phyloP scores from a whole-genome alignment of 805 yeast genomes.

The Cyberlindnera xylosilytica region DNA sequence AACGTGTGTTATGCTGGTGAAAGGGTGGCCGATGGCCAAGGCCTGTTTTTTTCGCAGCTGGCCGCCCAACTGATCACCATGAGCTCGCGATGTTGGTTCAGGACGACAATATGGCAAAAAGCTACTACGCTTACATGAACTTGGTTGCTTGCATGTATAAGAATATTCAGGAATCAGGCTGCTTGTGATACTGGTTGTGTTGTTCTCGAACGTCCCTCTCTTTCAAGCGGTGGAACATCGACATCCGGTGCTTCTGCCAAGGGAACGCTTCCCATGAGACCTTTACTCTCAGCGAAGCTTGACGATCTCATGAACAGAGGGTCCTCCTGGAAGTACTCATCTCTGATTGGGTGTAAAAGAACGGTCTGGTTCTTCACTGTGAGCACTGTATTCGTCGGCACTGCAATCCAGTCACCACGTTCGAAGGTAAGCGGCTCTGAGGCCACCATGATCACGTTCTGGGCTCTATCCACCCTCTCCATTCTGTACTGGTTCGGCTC shows the following conservation, averaged over 20 bases:
- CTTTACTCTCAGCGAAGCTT: conserved; percentile 83
- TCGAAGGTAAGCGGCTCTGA: conserved; percentile 96
- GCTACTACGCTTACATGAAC: too few relatives aligned
- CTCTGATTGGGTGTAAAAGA: conserved; percentile 83
- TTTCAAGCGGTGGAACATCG: conserved; percentile 72
- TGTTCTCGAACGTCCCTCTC: conserved; percentile 61
- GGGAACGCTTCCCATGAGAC: conserved; percentile 91
- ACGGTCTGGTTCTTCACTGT: conserved; percentile 85
- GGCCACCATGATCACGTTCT: conserved; percentile 94
- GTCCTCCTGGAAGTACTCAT: conserved; percentile 79
- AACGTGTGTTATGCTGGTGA: too few relatives aligned
- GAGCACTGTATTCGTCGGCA: conserved; percentile 85
- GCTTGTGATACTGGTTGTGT: background rate
- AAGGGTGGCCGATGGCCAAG: too few relatives aligned
- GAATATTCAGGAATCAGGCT: background rate
- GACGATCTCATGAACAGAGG: conserved; percentile 69
- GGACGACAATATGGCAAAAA: too few relatives aligned
- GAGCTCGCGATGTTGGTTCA: too few relatives aligned
- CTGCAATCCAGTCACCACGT: conserved; percentile 95
- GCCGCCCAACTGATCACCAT: too few relatives aligned
- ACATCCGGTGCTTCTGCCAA: conserved; percentile 46
- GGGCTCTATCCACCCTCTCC: conserved; percentile 91
- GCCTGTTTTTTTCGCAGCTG: too few relatives aligned
- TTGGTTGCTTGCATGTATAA: too few relatives aligned
- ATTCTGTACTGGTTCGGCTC: conserved; percentile 89